Conservation (phyloP, 2,329 filamentous ascomycete genomes). For the Orbilia javanica region DNA sequence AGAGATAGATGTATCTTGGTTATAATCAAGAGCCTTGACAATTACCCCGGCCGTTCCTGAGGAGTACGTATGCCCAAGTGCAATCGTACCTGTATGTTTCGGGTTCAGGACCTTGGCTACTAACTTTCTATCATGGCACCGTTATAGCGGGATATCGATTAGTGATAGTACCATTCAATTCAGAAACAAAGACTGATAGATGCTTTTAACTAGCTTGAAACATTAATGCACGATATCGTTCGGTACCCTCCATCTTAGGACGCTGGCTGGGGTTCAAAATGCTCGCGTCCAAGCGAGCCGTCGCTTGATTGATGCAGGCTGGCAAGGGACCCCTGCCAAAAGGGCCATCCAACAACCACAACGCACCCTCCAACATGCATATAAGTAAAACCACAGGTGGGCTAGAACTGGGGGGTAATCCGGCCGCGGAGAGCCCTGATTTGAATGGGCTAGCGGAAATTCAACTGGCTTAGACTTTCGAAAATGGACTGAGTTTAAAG, state of each 20-base stretch:
- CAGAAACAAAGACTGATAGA: background rate
- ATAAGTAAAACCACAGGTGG: background rate
- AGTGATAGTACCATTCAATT: background rate
- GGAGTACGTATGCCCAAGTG: background rate
- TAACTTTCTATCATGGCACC: background rate
- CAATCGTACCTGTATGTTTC: background rate
- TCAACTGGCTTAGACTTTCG: background rate
- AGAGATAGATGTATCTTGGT: background rate
- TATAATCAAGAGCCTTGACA: background rate
- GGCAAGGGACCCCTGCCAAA: background rate
- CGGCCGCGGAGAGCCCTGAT: conserved; percentile 6
- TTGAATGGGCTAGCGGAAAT: background rate
- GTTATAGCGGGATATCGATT: conserved; percentile 2
- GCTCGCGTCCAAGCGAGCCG: conserved; percentile 36
- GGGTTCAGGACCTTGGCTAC: background rate
- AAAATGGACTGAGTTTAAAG: background rate
- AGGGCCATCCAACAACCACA: background rate
- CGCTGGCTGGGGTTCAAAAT: conserved; percentile 19
- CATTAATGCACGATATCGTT: conserved; percentile 13
- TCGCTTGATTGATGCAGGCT: background rate
- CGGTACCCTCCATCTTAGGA: conserved; percentile 5
- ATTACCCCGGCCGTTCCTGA: background rate
- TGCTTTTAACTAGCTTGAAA: conserved; percentile 15
- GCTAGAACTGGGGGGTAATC: background rate
- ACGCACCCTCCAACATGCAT: background rate